A percentile compares a stretch with the other conserved stretches of the same genome.
These are phyloP conservation scores for Peniophora sp. DNA, from an alignment of 1,284 basidiomycete genomes.

Conservation along the genomic window DNA sequence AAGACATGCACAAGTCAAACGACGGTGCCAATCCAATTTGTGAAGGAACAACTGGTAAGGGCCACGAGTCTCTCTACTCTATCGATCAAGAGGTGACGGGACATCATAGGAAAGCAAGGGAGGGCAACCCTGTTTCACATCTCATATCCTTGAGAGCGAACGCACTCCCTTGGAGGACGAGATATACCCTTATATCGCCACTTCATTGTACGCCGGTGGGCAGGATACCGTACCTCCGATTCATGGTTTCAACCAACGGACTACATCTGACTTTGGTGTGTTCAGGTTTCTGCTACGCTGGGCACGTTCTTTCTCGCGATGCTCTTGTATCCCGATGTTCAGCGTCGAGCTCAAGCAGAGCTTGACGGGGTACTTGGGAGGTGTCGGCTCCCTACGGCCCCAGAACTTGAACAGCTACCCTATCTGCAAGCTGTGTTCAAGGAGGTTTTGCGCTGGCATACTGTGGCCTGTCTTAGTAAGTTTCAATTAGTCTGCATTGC, in stretches of 20 bases:
- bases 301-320: conserved; percentile 9
- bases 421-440: background rate
- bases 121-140: conserved; percentile 5
- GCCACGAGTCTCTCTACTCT: background rate
- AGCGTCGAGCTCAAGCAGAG: conserved; percentile 2
- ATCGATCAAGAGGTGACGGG: background rate
- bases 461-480: background rate
- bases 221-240: conserved; percentile 3
- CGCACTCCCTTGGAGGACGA: conserved; percentile 1
- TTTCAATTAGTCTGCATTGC: background rate
- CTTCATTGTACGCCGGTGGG: conserved; percentile 7
- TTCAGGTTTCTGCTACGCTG: conserved; percentile 3
- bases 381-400: conserved; percentile 13
- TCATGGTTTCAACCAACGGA: background rate
- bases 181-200: conserved; percentile 1
- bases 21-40: conserved; percentile 16
- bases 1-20: conserved; percentile 10
- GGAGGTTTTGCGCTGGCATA: background rate
- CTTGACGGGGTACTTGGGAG: conserved; percentile 6
- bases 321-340: conserved; percentile 9
- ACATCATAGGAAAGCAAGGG: background rate
- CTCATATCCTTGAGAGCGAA: conserved; percentile 1
- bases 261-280: background rate
- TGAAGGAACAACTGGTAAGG: conserved; percentile 15
- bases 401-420: conserved; percentile 6